Evolutionary conservation across 306 rosid species (phyloP), one percentile per base, ranked within the genome.

Genomic region (Canavalia ensiformis): DNA sequence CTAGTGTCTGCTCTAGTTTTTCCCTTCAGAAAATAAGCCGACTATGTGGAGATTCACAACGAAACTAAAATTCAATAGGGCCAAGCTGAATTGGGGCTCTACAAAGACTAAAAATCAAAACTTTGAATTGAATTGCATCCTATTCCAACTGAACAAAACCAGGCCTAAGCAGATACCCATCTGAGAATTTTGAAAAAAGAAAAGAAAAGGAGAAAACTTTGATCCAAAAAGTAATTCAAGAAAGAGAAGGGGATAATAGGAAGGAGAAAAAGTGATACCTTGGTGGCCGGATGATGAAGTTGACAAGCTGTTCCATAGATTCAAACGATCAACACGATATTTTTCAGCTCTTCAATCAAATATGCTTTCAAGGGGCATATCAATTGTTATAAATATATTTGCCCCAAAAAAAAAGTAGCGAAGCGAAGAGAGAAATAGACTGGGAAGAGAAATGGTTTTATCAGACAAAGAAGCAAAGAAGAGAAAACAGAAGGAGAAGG

Each of bases 221-320:
- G 62, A 76, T 76, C 55, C 18, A 41, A 67, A 80, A 68, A 64
- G n/a, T 34, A 54, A 28, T 13, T 34, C 4, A 13, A 51, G 39
- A 18, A 58, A 82, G 60, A 58, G 72, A 51, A 57, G 25, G 78
- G 6, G 52, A 77, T 35, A 51, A 18, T 1, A 6, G 47, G 63
- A 34, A 66, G 54, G 50, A 41, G 13, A 54, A 52, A 79, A 65
- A 4, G 5, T 6, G 84, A 77, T 62, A 87, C 90, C 90, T 84
- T 46, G 90, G 90, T 58, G 90, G 90, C 5, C 90, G 83, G 72
- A 87, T 87, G 66, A 87, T 87, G 88, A 87, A 87, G 85, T 87
- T 87, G 66, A 87, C 85, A 54, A 87, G 88, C 69, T 87, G 90
- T 66, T 87, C 90, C 90, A 87, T 87, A 39, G 96, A 88, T 89